Conservation (phyloP, 768 basidiomycete genomes). For the Serendipita sp. region DNA sequence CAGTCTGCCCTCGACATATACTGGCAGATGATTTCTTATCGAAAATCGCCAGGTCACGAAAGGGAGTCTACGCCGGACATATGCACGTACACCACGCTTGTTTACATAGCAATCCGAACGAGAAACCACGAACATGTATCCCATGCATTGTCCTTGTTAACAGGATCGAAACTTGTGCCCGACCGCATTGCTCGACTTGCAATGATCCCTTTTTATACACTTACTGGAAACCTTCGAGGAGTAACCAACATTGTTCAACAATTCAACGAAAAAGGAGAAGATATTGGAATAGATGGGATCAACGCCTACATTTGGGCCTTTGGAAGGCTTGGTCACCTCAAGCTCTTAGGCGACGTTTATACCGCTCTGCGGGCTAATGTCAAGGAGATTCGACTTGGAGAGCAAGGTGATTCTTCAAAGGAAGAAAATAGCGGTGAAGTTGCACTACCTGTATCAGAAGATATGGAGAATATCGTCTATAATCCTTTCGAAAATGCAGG, state of each 20-base stretch:
- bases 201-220: constrained; percentile 39
- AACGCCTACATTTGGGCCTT: constrained; percentile 62
- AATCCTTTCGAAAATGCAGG: too few relatives aligned
- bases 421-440: too few relatives aligned
- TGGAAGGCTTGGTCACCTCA: constrained; percentile 32
- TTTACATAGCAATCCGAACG: constrained; percentile 46
- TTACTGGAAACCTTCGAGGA: constrained; percentile 30
- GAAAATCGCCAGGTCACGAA: background rate
- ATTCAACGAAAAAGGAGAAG: constrained; percentile 34
- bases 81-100: constrained; percentile 50
- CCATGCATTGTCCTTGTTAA: constrained; percentile 38
- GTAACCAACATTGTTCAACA: constrained; percentile 38
- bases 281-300: constrained; percentile 46
- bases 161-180: constrained; percentile 35
- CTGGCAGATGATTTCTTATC: constrained; percentile 33
- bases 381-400: background rate
- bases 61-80: constrained; percentile 37
- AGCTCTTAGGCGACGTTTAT: constrained; percentile 47
- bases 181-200: constrained; percentile 48
- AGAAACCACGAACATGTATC: constrained; percentile 26
- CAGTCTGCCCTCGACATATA: constrained; percentile 42
- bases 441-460: too few relatives aligned
- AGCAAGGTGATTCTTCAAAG: too few relatives aligned
- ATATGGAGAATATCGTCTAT: too few relatives aligned
- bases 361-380: constrained; percentile 41